Conservation (phyloP, 441 rosid species). For the Jatropha podagrica region DNA sequence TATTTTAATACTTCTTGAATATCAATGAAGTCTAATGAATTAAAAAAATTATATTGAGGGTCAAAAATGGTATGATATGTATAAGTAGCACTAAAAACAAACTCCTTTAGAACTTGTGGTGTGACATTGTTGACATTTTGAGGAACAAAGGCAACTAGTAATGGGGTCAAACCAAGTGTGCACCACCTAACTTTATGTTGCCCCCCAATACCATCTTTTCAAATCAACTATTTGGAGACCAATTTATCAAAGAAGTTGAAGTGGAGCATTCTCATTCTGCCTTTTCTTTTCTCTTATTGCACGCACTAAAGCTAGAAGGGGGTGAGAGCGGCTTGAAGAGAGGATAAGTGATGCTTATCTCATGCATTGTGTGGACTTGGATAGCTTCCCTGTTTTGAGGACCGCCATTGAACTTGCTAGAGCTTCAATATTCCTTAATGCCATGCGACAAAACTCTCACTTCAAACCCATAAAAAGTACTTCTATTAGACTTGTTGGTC, state of each 20-base stretch:
- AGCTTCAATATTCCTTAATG: not conserved
- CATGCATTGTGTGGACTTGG: constrained; percentile 16
- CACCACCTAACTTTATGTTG: constrained; percentile 27
- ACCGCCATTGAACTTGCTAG: constrained; percentile 24
- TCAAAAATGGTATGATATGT: not conserved
- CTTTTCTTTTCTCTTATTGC: not conserved
- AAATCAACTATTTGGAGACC: not conserved
- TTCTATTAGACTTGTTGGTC: not conserved
- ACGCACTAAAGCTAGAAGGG: not conserved
- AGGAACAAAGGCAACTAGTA: constrained; percentile 10
- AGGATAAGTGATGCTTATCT: not conserved
- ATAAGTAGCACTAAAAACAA: not conserved
- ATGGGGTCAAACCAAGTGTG: constrained; percentile 16
- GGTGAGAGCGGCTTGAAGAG: no score
- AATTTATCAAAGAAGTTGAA: not conserved
- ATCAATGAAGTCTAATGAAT: no score
- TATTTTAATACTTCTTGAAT: no score
- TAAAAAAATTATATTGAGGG: not conserved
- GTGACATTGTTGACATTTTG: constrained; percentile 26
- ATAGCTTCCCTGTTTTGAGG: constrained; percentile 29
- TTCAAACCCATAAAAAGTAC: not conserved
- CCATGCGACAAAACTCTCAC: not conserved
- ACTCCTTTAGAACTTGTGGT: constrained; percentile 7
- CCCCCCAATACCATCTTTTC: constrained; percentile 44
- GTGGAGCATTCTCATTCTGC: constrained; percentile 9